Evolutionary conservation across 805 yeast species (phyloP).

Genomic region (Candida schatavii): DNA sequence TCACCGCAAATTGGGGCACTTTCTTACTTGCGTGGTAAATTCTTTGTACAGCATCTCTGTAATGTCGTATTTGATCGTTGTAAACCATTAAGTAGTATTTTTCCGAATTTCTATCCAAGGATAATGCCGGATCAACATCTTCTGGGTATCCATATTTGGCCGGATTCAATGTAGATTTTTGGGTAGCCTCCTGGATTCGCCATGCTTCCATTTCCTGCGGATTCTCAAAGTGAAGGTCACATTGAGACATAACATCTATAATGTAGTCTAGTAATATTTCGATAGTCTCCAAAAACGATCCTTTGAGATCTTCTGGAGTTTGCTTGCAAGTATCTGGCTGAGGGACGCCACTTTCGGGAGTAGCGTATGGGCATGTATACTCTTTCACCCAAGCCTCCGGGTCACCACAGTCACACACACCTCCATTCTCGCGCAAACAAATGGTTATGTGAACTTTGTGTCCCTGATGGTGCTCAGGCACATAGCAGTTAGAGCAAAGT

Average conservation of each 20-base stretch:
- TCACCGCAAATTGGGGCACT: constrained; percentile 60
- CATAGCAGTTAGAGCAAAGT: constrained; percentile 73
- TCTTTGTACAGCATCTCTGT: constrained; percentile 66
- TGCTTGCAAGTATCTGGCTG: constrained; percentile 8
- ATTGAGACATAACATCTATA: constrained; percentile 55
- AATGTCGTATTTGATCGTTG: constrained; percentile 79
- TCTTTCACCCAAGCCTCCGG: constrained; percentile 61
- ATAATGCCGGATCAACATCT: constrained; percentile 29
- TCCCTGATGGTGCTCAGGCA: constrained; percentile 63
- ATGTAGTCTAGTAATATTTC: constrained; percentile 54
- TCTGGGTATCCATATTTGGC: constrained; percentile 40
- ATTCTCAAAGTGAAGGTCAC: constrained; percentile 38
- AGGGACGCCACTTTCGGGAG: constrained; percentile 1
- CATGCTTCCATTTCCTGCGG: constrained; percentile 27
- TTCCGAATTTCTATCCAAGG: constrained; percentile 35
- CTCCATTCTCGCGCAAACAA: constrained; percentile 61
- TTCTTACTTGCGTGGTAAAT: constrained; percentile 64
- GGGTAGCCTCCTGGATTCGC: constrained; percentile 17
- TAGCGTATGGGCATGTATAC: constrained; percentile 45
- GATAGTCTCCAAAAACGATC: constrained; percentile 39
- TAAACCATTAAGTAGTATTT: constrained; percentile 60
- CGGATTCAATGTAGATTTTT: constrained; percentile 32
- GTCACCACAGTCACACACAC: constrained; percentile 77
- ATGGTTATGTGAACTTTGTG: constrained; percentile 69
- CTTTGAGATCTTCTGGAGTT: constrained; percentile 44